phyloP scores from a whole-genome alignment of 2,329 filamentous ascomycete genomes.

The Penicillium sp. region DNA sequence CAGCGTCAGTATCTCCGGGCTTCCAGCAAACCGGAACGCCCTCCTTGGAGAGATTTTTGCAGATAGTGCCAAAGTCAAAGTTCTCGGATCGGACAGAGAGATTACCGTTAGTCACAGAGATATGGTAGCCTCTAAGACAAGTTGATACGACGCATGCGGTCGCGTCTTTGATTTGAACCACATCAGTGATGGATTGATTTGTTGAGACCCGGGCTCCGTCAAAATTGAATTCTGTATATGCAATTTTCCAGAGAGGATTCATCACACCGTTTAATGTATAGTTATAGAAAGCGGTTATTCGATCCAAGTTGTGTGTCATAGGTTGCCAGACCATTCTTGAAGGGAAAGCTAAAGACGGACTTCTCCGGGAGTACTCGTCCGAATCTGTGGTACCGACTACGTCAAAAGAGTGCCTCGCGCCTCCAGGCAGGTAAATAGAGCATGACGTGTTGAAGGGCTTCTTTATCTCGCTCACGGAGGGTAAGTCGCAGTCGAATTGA shows the following conservation, averaged over 20 bases:
- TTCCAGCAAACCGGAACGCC: not conserved
- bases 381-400: not conserved
- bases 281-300: not conserved
- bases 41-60: not conserved
- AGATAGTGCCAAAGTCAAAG: not conserved
- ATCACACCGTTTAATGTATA: not conserved
- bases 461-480: not conserved
- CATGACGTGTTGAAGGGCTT: not conserved
- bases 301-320: not conserved
- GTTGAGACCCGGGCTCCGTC: not conserved
- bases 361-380: no score
- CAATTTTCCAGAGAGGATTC: not conserved
- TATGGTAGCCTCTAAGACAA: not conserved
- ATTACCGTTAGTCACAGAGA: not conserved
- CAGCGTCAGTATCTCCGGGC: not conserved
- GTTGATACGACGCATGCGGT: not conserved
- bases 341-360: not conserved
- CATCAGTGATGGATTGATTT: not conserved
- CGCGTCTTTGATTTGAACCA: not conserved
- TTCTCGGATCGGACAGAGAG: not conserved
- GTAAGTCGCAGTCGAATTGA: not conserved
- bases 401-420: not conserved
- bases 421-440: not conserved
- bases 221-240: not conserved
- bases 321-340: not conserved